Evolutionary conservation across 2,329 filamentous ascomycete genomes (phyloP).

Genomic region (Grosmannia clavigera): DNA sequence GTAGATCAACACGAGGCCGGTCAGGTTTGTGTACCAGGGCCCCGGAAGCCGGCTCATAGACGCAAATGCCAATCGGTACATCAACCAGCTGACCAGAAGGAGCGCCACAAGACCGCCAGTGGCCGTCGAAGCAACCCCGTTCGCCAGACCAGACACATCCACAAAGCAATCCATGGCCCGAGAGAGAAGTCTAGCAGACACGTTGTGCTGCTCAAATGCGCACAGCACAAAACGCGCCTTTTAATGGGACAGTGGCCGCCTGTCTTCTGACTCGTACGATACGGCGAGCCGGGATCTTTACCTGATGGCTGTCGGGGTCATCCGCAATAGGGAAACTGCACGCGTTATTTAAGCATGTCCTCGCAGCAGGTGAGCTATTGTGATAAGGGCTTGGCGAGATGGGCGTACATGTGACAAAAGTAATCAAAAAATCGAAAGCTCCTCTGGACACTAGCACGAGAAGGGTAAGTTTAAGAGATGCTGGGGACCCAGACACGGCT

Average conservation of each 20-base stretch:
- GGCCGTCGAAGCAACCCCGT: not conserved
- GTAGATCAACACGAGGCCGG: not conserved
- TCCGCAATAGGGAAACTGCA: too few species aligned
- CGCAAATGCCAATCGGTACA: not conserved
- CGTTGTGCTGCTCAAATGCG: not conserved
- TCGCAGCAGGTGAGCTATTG: too few species aligned
- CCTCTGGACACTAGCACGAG: not conserved
- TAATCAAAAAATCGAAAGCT: not conserved
- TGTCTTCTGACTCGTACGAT: too few species aligned
- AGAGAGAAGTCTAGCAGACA: not conserved
- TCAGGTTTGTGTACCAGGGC: slow-evolving; percentile 5
- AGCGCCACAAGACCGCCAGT: not conserved
- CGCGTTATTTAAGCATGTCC: too few species aligned
- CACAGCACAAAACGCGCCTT: too few species aligned
- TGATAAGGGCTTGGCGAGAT: not conserved
- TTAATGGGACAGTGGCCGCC: too few species aligned
- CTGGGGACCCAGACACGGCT: not conserved
- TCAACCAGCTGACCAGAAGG: not conserved
- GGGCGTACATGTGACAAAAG: not conserved
- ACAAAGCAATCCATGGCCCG: not conserved
- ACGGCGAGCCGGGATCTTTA: too few species aligned
- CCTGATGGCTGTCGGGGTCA: too few species aligned
- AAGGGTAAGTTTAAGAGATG: slow-evolving; percentile 1
- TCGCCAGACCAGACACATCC: not conserved
- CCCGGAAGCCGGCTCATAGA: slow-evolving; percentile 1